These are phyloP conservation scores for Trametopsis cervina DNA, from an alignment of 768 basidiomycete genomes.

Conservation along the genomic window DNA sequence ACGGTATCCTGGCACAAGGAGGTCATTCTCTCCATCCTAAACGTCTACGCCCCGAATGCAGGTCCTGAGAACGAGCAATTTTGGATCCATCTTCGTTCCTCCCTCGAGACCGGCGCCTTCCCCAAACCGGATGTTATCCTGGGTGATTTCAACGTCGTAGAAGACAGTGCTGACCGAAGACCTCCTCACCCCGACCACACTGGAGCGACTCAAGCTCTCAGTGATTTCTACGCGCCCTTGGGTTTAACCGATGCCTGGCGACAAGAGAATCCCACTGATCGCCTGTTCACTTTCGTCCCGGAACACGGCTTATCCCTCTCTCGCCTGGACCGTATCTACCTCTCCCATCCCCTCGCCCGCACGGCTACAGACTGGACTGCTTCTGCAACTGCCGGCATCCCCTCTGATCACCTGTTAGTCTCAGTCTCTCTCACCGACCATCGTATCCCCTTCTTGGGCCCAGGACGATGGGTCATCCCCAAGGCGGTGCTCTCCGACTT, in stretches of 20 bases:
- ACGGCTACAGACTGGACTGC: too few relatives aligned
- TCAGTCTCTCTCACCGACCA: too few relatives aligned
- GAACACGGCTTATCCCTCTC: neutral
- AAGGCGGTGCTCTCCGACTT: too few relatives aligned
- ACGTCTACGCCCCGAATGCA: conserved; percentile 15
- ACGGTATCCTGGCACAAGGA: conserved; percentile 9
- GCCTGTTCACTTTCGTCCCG: conserved; percentile 3
- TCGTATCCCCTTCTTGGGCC: too few relatives aligned
- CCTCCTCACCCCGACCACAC: conserved; percentile 5
- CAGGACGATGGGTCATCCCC: too few relatives aligned
- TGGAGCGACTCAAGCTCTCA: conserved; percentile 1
- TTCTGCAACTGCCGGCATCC: too few relatives aligned
- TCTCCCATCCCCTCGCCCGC: too few relatives aligned
- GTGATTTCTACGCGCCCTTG: neutral
- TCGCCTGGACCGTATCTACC: neutral
- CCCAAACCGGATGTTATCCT: conserved; percentile 11
- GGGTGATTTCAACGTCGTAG: too few relatives aligned
- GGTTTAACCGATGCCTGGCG: conserved; percentile 15
- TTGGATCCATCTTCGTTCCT: conserved; percentile 8
- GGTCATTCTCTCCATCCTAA: conserved; percentile 1
- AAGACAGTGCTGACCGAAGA: conserved; percentile 13
- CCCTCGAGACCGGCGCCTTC: neutral
- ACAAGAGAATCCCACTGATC: neutral
- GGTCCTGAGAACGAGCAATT: conserved; percentile 10
- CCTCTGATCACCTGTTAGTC: too few relatives aligned